Evolutionary conservation across 306 rosid species (phyloP).

Genomic region (Cicer judaicum): DNA sequence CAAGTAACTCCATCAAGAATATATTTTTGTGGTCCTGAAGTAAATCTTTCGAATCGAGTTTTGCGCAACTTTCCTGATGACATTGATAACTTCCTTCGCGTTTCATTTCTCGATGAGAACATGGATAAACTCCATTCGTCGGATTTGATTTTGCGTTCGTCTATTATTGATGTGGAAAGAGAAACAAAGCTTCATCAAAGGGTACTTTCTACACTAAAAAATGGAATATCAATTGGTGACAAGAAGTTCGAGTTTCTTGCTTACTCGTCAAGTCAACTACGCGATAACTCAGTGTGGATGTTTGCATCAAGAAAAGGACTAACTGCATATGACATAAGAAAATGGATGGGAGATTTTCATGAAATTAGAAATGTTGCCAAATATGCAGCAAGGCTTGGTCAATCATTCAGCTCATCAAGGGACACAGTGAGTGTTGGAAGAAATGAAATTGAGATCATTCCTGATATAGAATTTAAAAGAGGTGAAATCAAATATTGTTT

Average conservation of each 20-base stretch:
- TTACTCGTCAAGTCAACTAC: conserved; percentile 81
- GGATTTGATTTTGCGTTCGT: conserved; percentile 57
- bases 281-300: conserved; percentile 87
- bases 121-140: conserved; percentile 60
- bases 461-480: conserved; percentile 56
- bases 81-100: conserved; percentile 71
- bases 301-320: conserved; percentile 63
- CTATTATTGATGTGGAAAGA: conserved; percentile 30
- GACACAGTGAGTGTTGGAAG: conserved; percentile 64
- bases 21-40: conserved; percentile 75
- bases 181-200: conserved; percentile 64
- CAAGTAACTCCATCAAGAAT: conserved; percentile 74
- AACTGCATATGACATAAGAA: conserved; percentile 63
- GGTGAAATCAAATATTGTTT: conserved; percentile 56
- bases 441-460: conserved; percentile 64
- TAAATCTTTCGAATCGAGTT: conserved; percentile 82
- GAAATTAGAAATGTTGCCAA: conserved; percentile 79
- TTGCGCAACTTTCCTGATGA: conserved; percentile 54
- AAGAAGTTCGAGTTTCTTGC: conserved; percentile 85
- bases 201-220: conserved; percentile 62
- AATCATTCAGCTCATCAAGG: conserved; percentile 84
- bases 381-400: conserved; percentile 88
- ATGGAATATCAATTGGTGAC: conserved; percentile 68
- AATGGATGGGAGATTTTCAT: conserved; percentile 73
- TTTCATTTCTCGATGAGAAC: conserved; percentile 86